These are phyloP conservation scores for Ligustrum vulgare DNA, from an alignment of 257 asterid species.

Conservation along the genomic window DNA sequence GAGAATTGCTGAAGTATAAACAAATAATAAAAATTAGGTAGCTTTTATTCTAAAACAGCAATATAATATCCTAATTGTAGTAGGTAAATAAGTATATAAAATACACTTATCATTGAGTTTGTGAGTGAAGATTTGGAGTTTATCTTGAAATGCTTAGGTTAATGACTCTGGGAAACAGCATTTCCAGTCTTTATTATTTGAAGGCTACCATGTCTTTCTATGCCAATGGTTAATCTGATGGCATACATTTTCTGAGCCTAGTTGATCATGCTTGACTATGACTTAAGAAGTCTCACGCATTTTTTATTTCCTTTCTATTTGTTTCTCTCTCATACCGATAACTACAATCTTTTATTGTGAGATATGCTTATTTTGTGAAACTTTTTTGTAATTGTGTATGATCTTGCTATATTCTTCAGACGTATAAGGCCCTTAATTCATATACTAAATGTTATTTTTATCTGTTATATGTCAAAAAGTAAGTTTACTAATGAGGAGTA, in stretches of 20 bases:
- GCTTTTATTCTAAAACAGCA: too few relatives aligned
- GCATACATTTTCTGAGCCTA: background rate
- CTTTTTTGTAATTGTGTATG: background rate
- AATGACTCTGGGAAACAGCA: too few relatives aligned
- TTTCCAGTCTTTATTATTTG: too few relatives aligned
- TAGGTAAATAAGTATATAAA: too few relatives aligned
- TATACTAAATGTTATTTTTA: background rate
- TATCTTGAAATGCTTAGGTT: background rate
- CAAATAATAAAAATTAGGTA: too few relatives aligned
- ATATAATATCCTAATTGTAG: too few relatives aligned
- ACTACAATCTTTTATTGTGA: background rate
- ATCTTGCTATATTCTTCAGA: constrained; percentile 9
- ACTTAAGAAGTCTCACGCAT: background rate
- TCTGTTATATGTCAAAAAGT: background rate
- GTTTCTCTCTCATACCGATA: background rate
- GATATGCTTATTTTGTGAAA: background rate
- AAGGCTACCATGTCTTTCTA: background rate
- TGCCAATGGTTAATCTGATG: constrained; percentile 2
- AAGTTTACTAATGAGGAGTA: constrained; percentile 17
- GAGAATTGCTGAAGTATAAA: too few relatives aligned
- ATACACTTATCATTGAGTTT: too few relatives aligned
- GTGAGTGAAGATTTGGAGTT: background rate
- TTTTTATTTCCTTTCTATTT: constrained; percentile 9
- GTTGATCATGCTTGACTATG: background rate
- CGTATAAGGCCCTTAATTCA: background rate